phyloP scores from a whole-genome alignment of 768 basidiomycete species.

The Pisolithus tinctorius region DNA sequence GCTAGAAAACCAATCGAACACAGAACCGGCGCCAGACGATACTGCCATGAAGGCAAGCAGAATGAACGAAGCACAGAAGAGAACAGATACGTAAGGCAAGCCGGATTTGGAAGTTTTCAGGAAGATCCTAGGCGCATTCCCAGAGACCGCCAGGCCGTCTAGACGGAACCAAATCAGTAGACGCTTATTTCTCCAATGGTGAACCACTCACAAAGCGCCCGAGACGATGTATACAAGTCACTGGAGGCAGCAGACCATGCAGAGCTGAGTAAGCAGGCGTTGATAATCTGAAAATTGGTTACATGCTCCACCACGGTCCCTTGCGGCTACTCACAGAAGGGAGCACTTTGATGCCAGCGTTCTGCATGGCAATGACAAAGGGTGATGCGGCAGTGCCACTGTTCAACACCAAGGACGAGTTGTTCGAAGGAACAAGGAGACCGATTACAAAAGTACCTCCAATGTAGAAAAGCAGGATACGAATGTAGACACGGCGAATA shows the following conservation, averaged over 20 bases:
- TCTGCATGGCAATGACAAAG: constrained; percentile 85
- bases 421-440: constrained; percentile 71
- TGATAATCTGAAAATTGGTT: constrained; percentile 50
- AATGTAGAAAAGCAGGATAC: constrained; percentile 80
- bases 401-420: constrained; percentile 42
- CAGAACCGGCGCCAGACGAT: constrained; percentile 54
- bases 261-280: constrained; percentile 77
- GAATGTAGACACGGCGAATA: constrained; percentile 57
- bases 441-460: constrained; percentile 70
- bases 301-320: neutral
- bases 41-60: constrained; percentile 80
- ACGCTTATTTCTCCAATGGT: neutral
- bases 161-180: neutral
- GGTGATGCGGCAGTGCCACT: constrained; percentile 67
- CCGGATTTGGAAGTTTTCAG: constrained; percentile 60
- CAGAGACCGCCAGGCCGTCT: constrained; percentile 76
- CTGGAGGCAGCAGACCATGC: constrained; percentile 91
- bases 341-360: constrained; percentile 79
- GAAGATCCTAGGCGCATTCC: constrained; percentile 83
- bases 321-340: constrained; percentile 52
- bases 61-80: constrained; percentile 62
- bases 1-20: constrained; percentile 77
- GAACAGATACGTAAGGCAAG: constrained; percentile 67
- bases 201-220: constrained; percentile 63
- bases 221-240: constrained; percentile 85